Evolutionary conservation across 1,284 basidiomycete genomes (phyloP).

Genomic region (Pterulicium gracile): DNA sequence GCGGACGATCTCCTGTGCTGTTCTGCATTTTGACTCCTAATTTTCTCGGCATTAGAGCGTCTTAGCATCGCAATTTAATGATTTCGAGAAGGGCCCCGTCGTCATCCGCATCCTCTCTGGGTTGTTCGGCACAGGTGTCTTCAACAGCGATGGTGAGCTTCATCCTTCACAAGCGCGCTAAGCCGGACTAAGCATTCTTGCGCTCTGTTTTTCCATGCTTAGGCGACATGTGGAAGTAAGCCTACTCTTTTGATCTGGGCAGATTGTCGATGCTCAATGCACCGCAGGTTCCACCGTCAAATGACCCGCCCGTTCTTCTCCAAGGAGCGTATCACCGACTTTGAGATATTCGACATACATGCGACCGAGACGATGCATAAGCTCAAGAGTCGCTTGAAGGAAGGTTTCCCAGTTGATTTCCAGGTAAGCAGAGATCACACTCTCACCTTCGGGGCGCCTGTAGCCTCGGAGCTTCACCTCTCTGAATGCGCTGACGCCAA

Average conservation of each 20-base stretch:
- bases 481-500: neutral
- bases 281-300: conserved; percentile 22
- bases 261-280: neutral
- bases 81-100: neutral
- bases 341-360: conserved; percentile 22
- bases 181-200: neutral
- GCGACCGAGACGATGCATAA: conserved; percentile 10
- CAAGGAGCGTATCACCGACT: conserved; percentile 24
- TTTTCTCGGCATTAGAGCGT: neutral
- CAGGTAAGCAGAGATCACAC: conserved; percentile 7
- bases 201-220: conserved; percentile 2
- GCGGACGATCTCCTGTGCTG: neutral
- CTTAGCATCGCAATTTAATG: neutral
- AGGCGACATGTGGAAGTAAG: conserved; percentile 13
- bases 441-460: neutral
- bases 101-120: neutral
- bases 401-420: conserved; percentile 10
- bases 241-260: neutral
- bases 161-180: neutral
- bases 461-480: neutral
- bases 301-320: conserved; percentile 29
- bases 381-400: conserved; percentile 4
- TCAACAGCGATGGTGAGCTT: neutral
- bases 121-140: neutral
- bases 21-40: neutral